Conservation (phyloP, 495 filamentous ascomycete genomes). For the Cercophora samala region DNA sequence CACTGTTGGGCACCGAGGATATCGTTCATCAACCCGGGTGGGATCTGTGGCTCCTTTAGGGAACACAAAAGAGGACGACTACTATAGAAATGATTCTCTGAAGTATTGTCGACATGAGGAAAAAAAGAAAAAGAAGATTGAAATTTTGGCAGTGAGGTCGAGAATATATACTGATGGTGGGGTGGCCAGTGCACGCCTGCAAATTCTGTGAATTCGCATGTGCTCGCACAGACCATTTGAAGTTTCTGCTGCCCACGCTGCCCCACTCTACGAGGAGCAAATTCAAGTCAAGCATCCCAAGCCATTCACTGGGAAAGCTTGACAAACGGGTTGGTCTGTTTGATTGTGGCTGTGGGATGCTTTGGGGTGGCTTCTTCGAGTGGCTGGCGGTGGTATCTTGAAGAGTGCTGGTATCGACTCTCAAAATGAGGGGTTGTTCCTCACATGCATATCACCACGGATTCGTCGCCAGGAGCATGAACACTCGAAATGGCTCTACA, state of each 20-base stretch:
- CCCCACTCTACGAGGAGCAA: neutral
- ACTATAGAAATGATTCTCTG: constrained; percentile 90
- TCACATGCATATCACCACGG: neutral
- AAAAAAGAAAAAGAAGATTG: constrained; percentile 38
- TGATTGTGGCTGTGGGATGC: neutral
- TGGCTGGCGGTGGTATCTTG: neutral
- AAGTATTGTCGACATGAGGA: constrained; percentile 64
- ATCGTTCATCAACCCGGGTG: constrained; percentile 61
- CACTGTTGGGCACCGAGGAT: constrained; percentile 61
- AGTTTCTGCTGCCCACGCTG: neutral
- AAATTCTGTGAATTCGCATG: constrained; percentile 24
- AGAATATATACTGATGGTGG: constrained; percentile 36
- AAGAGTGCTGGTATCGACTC: neutral
- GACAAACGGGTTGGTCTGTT: neutral
- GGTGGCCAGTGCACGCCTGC: constrained; percentile 44
- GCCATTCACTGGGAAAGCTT: neutral
- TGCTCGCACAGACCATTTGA: constrained; percentile 1
- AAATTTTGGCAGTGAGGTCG: constrained; percentile 16
- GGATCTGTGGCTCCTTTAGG: constrained; percentile 66
- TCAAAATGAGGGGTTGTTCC: neutral
- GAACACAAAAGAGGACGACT: constrained; percentile 74
- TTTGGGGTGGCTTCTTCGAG: neutral
- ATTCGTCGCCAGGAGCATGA: neutral
- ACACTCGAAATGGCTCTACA: neutral
- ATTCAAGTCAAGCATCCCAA: neutral